Conservation (phyloP, 108 stramenopile genomes). For the Ochromonas danica region DNA sequence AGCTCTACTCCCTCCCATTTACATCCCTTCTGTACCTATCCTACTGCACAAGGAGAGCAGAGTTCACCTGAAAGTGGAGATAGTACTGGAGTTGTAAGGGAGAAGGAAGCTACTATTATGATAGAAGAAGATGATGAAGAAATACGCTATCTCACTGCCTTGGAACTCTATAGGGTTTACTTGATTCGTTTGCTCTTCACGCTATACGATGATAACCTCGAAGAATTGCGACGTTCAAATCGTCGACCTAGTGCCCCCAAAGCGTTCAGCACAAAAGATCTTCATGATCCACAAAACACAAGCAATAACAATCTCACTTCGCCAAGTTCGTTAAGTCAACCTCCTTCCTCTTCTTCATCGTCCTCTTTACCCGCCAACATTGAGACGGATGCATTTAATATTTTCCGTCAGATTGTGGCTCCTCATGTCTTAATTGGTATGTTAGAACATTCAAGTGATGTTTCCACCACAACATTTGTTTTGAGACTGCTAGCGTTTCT, state of each 20-base stretch:
- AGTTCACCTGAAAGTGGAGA: background rate
- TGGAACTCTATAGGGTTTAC: background rate
- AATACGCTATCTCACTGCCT: background rate
- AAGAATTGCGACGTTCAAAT: background rate
- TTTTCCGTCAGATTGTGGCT: background rate
- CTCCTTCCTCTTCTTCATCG: too few relatives aligned
- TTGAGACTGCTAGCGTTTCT: constrained; percentile 9
- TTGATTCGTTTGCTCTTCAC: background rate
- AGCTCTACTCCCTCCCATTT: too few relatives aligned
- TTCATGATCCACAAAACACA: background rate
- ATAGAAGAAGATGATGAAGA: too few relatives aligned
- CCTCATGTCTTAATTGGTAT: background rate
- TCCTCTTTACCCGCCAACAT: too few relatives aligned
- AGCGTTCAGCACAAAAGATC: too few relatives aligned
- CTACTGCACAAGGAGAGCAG: too few relatives aligned
- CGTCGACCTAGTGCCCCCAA: background rate
- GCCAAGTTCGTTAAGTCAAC: too few relatives aligned
- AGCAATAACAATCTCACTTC: background rate
- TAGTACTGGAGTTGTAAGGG: background rate
- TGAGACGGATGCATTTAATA: background rate
- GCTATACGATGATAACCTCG: constrained; percentile 22
- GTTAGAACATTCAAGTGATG: background rate
- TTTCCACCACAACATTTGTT: background rate
- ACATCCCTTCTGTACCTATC: constrained; percentile 9
- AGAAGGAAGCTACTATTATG: too few relatives aligned